A percentile compares a stretch with the other conserved stretches of the same genome.
These are phyloP conservation scores for Aspergillus intermedius DNA, from an alignment of 2,329 filamentous ascomycete species.

Conservation along the genomic window DNA sequence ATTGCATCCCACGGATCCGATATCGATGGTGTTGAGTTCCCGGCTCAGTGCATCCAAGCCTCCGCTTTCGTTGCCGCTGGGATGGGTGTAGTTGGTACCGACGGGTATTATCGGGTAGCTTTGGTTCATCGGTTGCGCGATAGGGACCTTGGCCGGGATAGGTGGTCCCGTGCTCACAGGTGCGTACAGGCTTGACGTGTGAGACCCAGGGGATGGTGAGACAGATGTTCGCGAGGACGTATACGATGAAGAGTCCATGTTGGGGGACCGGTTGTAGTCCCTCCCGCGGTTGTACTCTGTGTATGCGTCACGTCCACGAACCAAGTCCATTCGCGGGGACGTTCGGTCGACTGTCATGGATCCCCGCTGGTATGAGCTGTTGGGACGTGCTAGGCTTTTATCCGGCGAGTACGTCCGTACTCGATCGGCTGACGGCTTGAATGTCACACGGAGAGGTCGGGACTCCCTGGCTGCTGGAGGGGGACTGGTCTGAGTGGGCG, in stretches of 20 bases:
- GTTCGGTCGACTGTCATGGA: constrained; percentile 11
- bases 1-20: constrained; percentile 33
- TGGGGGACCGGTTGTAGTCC: constrained; percentile 2
- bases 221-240: constrained; percentile 22
- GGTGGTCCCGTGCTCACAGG: constrained; percentile 28
- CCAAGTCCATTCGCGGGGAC: constrained; percentile 14
- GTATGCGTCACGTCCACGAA: constrained; percentile 16
- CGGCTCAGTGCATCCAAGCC: constrained; percentile 48
- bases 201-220: constrained; percentile 19
- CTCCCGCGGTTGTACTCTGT: constrained; percentile 13
- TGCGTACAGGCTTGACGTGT: constrained; percentile 25
- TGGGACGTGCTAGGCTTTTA: constrained; percentile 2
- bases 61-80: background rate
- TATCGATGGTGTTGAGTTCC: constrained; percentile 50
- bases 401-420: constrained; percentile 19
- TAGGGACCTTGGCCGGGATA: constrained; percentile 39
- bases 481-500: constrained; percentile 23
- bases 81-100: constrained; percentile 14
- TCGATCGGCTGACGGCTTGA: constrained; percentile 24
- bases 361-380: background rate
- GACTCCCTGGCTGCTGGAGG: constrained; percentile 13
- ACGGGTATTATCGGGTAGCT: constrained; percentile 22
- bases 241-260: constrained; percentile 1
- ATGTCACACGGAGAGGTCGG: background rate
- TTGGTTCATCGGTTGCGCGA: constrained; percentile 24